These are phyloP conservation scores for Sclerotinia spermophila DNA, from an alignment of 2,329 filamentous ascomycete genomes.

Conservation along the genomic window DNA sequence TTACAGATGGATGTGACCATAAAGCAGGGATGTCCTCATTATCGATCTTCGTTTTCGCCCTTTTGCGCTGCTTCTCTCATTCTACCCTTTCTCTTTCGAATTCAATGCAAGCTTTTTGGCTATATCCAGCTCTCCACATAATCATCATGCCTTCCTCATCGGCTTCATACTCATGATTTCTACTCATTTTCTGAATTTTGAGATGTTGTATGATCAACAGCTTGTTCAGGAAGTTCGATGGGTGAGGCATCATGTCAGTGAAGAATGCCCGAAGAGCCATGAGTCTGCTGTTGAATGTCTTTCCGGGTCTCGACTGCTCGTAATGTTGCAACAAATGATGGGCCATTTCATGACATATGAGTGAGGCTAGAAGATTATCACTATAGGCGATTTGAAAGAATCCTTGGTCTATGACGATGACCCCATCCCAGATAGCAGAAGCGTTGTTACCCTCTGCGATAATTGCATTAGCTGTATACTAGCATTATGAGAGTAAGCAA, in stretches of 20 bases:
- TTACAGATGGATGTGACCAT: not conserved
- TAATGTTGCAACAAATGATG: not conserved
- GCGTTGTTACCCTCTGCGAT: not conserved
- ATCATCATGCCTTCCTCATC: not conserved
- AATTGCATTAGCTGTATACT: not conserved
- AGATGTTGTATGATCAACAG: too few relatives aligned
- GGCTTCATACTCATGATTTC: not conserved
- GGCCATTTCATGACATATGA: constrained; percentile 4
- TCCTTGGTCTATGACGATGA: not conserved
- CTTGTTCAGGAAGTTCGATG: not conserved
- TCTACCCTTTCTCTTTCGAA: not conserved
- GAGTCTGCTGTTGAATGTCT: rapidly evolving
- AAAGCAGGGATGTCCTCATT: not conserved
- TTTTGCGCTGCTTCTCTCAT: not conserved
- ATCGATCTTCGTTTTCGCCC: not conserved
- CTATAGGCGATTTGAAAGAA: not conserved
- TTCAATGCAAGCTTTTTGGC: not conserved
- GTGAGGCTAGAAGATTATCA: not conserved
- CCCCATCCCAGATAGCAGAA: not conserved
- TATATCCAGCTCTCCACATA: not conserved
- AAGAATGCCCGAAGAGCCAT: not conserved
- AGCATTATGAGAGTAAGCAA: not conserved
- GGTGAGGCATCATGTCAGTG: not conserved
- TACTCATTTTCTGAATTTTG: not conserved
- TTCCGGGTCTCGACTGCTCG: too few relatives aligned